Conservation (phyloP, 768 basidiomycete genomes). For the Piloderma croceum region DNA sequence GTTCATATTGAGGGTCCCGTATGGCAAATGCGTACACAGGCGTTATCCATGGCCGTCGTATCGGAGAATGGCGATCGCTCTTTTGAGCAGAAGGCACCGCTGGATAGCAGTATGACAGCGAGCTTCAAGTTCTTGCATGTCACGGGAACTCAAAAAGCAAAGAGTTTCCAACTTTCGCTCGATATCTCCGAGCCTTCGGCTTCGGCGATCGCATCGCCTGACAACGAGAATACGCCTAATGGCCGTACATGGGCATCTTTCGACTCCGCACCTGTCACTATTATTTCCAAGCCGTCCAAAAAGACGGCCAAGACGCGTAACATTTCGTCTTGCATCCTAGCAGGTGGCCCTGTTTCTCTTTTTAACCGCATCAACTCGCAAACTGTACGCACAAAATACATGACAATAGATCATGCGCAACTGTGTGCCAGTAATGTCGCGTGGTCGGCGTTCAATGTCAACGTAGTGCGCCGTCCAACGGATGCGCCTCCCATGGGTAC, state of each 20-base stretch:
- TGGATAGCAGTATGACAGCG: slow-evolving; percentile 80
- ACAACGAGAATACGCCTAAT: slow-evolving; percentile 28
- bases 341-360: slow-evolving; percentile 83
- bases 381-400: slow-evolving; percentile 95
- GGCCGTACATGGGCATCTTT: slow-evolving; percentile 88
- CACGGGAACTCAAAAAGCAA: slow-evolving; percentile 81
- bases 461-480: slow-evolving; percentile 72
- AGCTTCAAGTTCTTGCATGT: slow-evolving; percentile 92
- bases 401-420: slow-evolving; percentile 83
- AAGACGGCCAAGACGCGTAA: slow-evolving; percentile 95
- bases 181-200: slow-evolving; percentile 69
- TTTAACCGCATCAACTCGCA: slow-evolving; percentile 97
- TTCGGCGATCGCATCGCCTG: slow-evolving; percentile 32
- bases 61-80: slow-evolving; percentile 79
- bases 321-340: slow-evolving; percentile 85
- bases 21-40: slow-evolving; percentile 76
- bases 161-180: slow-evolving; percentile 82
- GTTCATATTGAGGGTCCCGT: slow-evolving; percentile 89
- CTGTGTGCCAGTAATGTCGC: slow-evolving; percentile 85
- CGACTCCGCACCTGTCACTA: slow-evolving; percentile 86
- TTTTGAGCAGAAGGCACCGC: slow-evolving; percentile 76
- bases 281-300: slow-evolving; percentile 96
- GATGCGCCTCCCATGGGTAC: slow-evolving; percentile 61
- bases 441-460: slow-evolving; percentile 94
- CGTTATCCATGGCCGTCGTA: slow-evolving; percentile 80